Evolutionary conservation across 352 stramenopile species (phyloP).

Genomic region (Pythium angustatum): DNA sequence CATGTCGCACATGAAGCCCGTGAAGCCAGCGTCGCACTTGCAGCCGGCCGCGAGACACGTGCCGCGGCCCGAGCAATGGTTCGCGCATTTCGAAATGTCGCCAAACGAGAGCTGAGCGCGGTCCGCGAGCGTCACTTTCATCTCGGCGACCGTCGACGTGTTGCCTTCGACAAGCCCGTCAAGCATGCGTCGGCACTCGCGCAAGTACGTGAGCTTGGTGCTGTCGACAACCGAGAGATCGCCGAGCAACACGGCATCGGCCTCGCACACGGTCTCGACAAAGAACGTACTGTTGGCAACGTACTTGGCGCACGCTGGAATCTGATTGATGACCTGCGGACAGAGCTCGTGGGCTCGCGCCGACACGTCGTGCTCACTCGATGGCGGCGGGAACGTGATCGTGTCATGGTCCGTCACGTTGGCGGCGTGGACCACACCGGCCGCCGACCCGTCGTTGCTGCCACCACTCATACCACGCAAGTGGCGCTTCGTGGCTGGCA

Average conservation of each 20-base stretch:
- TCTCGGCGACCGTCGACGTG: slow-evolving; percentile 16
- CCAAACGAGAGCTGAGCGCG: slow-evolving; percentile 26
- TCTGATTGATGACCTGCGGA: slow-evolving; percentile 25
- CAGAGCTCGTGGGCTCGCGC: slow-evolving; percentile 27
- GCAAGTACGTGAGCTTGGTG: slow-evolving; percentile 37
- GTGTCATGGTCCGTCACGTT: slow-evolving; percentile 4
- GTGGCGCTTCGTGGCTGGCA: neutral
- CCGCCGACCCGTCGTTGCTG: too few species aligned
- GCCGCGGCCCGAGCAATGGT: slow-evolving; percentile 28
- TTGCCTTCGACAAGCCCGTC: slow-evolving; percentile 29
- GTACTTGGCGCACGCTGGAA: slow-evolving; percentile 30
- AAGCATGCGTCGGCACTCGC: slow-evolving; percentile 37
- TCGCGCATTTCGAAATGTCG: slow-evolving; percentile 22
- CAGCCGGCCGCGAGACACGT: slow-evolving; percentile 31
- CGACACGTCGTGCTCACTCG: neutral
- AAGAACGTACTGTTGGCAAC: slow-evolving; percentile 31
- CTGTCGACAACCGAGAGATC: slow-evolving; percentile 33
- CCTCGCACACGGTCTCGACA: slow-evolving; percentile 31
- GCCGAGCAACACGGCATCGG: slow-evolving; percentile 22
- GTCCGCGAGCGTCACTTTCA: slow-evolving; percentile 17
- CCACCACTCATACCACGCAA: slow-evolving; percentile 14
- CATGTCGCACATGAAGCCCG: slow-evolving; percentile 30
- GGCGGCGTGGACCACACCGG: neutral
- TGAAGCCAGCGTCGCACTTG: slow-evolving; percentile 32
- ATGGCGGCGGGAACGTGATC: neutral